These are phyloP conservation scores for Rhytidhysteron rufulum DNA, from an alignment of 2,329 filamentous ascomycete species.

Conservation along the genomic window DNA sequence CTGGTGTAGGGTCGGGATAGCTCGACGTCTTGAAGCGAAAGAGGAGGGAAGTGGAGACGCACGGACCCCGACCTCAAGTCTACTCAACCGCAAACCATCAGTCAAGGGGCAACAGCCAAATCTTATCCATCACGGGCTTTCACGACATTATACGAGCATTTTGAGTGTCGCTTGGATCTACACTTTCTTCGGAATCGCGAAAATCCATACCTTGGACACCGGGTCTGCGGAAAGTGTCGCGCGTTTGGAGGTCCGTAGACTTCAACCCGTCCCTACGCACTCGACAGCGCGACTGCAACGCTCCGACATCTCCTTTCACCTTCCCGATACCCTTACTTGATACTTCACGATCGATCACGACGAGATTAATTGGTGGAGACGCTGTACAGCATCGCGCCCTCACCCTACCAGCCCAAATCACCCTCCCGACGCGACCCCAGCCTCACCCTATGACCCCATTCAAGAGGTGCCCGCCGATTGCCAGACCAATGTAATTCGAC, in stretches of 20 bases:
- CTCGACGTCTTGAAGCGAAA: slow-evolving; percentile 10
- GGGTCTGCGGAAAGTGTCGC: slow-evolving; percentile 19
- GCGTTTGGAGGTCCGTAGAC: slow-evolving; percentile 15
- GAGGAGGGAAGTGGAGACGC: slow-evolving; percentile 12
- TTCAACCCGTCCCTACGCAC: slow-evolving; percentile 19
- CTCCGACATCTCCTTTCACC: slow-evolving; percentile 12
- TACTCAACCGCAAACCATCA: slow-evolving; percentile 8
- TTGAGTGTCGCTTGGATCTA: slow-evolving; percentile 28
- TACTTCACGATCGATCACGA: slow-evolving; percentile 5
- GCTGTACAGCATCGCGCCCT: slow-evolving; percentile 11
- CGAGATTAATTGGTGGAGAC: slow-evolving; percentile 6
- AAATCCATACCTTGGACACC: slow-evolving; percentile 16
- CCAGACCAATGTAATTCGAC: slow-evolving; percentile 22
- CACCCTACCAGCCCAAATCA: slow-evolving; percentile 18
- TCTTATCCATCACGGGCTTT: slow-evolving; percentile 24
- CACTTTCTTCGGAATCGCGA: slow-evolving; percentile 30
- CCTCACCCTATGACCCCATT: slow-evolving; percentile 24
- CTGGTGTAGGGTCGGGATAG: slow-evolving; percentile 8
- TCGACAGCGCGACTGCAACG: slow-evolving; percentile 22
- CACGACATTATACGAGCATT: slow-evolving; percentile 20
- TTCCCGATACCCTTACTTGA: slow-evolving; percentile 1
- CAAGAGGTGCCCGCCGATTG: slow-evolving; percentile 14
- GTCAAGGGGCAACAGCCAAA: slow-evolving; percentile 25
- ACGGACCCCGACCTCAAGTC: slow-evolving; percentile 3
- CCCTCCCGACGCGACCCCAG: slow-evolving; percentile 13